Evolutionary conservation across 1,284 basidiomycete species (phyloP), one percentile per base, ranked within the genome.

Genomic region (Heterobasidion irregulare): DNA sequence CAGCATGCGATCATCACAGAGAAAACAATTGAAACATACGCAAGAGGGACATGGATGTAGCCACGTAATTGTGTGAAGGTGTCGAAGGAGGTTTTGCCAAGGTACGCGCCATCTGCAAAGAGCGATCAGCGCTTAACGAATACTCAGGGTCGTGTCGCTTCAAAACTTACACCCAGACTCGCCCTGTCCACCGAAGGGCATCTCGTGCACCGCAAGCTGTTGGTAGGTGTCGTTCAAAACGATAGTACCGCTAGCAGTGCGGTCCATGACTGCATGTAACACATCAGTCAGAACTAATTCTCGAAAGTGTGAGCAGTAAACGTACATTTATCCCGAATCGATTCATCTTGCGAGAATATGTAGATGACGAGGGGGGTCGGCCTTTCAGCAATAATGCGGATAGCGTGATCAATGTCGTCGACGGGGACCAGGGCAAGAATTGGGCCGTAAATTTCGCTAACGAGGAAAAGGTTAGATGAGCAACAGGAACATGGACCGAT

Each of bases 361-460:
- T 76, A 76, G 18, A 76, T 62, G 0, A 72, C 69, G 10, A 77
- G 66, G 2, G 75, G 75, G 53, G 73, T 69, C 54, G 70, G 69
- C 45, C 57, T 55, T 18, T 53, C 54, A 57, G 74, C 73, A 58
- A 77, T 63, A 56, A 71, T 70, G 16, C 61, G 55, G 53, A 75
- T 70, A 6, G 72, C 74, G 5, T 68, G 66, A 19, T 74, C 68
- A 44, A 74, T 58, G 53, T 67, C 59, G 63, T 71, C 68, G 34
- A 79, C 70, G 6, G 76, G 68, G 7, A 80, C 68, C 55, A 82
- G 70, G 15, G 77, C 73, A 6, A 81, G 62, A 19, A 81, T 65
- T 1, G 78, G 77, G 9, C 78, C 79, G 63, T 80, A 77, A 32
- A 76, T 68, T 62, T 77, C 75, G 34, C 66, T 67, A 26, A 26